A percentile compares a stretch with the other conserved stretches of the same genome.
Conservation (phyloP, 805 yeast species). For the Saturnispora zaruensis region DNA sequence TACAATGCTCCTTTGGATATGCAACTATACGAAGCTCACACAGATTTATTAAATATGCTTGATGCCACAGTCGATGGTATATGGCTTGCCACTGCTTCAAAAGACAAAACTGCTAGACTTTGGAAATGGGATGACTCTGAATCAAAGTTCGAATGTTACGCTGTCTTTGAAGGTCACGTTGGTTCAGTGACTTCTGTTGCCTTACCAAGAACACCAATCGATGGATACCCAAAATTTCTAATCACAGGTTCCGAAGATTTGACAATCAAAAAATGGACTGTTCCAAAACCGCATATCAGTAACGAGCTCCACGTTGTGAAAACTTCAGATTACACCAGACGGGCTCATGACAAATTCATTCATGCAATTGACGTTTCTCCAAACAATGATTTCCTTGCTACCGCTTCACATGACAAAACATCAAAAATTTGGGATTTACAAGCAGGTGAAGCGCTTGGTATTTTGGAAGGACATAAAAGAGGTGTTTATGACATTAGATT, state of each 20-base stretch:
- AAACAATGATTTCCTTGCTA: constrained; percentile 77
- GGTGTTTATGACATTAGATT: constrained; percentile 91
- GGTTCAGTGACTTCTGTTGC: constrained; percentile 79
- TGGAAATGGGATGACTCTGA: constrained; percentile 58
- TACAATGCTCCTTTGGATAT: constrained; percentile 50
- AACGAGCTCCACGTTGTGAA: constrained; percentile 30
- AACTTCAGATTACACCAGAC: constrained; percentile 77
- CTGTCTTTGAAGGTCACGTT: constrained; percentile 77
- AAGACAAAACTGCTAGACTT: constrained; percentile 75
- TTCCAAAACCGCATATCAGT: constrained; percentile 38
- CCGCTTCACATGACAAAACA: constrained; percentile 90
- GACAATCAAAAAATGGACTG: constrained; percentile 78
- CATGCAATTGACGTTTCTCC: constrained; percentile 88
- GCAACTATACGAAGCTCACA: constrained; percentile 68
- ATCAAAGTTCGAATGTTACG: constrained; percentile 36
- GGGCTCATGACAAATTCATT: constrained; percentile 95
- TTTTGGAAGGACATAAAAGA: constrained; percentile 83
- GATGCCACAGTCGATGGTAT: constrained; percentile 72
- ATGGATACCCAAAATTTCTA: constrained; percentile 51
- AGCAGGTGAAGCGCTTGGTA: constrained; percentile 80
- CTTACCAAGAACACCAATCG: constrained; percentile 47
- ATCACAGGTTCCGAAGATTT: constrained; percentile 81
- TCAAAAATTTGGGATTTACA: constrained; percentile 84
- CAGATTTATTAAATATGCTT: constrained; percentile 71
- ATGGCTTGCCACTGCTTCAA: constrained; percentile 90